Evolutionary conservation across 1,284 basidiomycete genomes (phyloP).

Genomic region (Pulveroboletus sp.): DNA sequence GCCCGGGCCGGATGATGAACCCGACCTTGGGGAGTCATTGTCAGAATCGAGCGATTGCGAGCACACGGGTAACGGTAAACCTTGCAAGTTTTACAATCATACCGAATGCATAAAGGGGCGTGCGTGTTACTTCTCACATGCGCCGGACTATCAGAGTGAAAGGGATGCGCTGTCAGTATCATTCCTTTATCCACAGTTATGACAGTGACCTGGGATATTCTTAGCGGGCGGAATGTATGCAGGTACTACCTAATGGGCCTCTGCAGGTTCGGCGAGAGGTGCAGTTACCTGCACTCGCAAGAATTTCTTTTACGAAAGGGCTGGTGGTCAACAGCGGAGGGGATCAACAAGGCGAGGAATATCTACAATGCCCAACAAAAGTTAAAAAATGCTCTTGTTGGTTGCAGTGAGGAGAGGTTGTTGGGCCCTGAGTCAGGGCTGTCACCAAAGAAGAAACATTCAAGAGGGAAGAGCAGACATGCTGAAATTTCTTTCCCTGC

Average conservation of each 20-base stretch:
- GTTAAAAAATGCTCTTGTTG: not conserved
- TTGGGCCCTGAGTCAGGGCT: not conserved
- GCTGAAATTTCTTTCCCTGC: not conserved
- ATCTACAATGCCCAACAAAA: not conserved
- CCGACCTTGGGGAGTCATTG: constrained; percentile 26
- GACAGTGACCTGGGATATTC: not conserved
- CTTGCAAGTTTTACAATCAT: constrained; percentile 55
- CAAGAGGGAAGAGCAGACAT: not conserved
- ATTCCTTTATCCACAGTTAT: not conserved
- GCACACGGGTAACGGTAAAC: constrained; percentile 48
- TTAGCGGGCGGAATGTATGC: constrained; percentile 43
- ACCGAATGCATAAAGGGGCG: constrained; percentile 43
- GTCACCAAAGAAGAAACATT: not conserved
- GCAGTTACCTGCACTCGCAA: constrained; percentile 41
- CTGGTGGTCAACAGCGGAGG: constrained; percentile 30
- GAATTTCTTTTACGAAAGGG: constrained; percentile 30
- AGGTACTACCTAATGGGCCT: constrained; percentile 35
- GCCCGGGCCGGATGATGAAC: constrained; percentile 38
- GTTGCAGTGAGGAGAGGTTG: not conserved
- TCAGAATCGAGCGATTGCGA: constrained; percentile 49
- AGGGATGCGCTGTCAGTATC: constrained; percentile 47
- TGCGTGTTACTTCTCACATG: constrained; percentile 48
- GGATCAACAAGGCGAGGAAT: not conserved
- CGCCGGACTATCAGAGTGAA: constrained; percentile 50
- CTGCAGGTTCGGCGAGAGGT: constrained; percentile 39